Percentiles rank a stretch among this genome's conserved stretches.
phyloP scores from a whole-genome alignment of 2,329 filamentous ascomycete species.

The Apiospora marii region DNA sequence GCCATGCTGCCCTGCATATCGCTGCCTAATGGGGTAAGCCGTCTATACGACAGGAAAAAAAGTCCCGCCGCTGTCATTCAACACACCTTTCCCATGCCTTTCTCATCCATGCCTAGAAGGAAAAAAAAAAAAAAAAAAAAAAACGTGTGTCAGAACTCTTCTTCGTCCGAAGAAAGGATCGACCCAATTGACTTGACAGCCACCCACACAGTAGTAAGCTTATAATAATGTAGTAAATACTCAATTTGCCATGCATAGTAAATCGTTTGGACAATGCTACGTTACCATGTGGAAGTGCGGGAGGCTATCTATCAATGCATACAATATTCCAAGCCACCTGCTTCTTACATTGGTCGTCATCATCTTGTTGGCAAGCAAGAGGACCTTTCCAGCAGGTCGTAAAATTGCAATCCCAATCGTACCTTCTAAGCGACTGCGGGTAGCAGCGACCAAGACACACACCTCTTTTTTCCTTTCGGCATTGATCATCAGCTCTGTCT shows the following conservation, averaged over 20 bases:
- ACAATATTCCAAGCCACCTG: not conserved
- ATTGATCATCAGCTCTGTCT: not conserved
- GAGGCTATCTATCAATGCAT: not conserved
- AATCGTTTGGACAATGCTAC: not conserved
- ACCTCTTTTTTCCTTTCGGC: not conserved
- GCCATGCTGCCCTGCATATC: not conserved
- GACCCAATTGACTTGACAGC: not conserved
- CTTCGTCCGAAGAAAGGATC: not conserved
- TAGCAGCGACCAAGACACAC: not conserved
- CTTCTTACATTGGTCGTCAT: not conserved
- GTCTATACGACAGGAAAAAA: not conserved
- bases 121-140: not conserved
- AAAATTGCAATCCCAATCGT: not conserved
- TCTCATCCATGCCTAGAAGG: not conserved
- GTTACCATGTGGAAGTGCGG: not conserved
- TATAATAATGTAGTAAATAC: not conserved
- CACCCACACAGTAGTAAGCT: not conserved
- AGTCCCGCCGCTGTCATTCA: no score
- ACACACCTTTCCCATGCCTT: no score
- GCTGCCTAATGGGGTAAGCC: constrained; percentile 2
- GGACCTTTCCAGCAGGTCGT: not conserved
- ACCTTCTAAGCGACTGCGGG: not conserved
- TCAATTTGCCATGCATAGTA: not conserved
- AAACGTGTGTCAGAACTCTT: constrained; percentile 10
- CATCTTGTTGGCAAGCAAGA: not conserved